Evolutionary conservation across 2,329 filamentous ascomycete genomes (phyloP).

Genomic region (Hypoxylon sp.): DNA sequence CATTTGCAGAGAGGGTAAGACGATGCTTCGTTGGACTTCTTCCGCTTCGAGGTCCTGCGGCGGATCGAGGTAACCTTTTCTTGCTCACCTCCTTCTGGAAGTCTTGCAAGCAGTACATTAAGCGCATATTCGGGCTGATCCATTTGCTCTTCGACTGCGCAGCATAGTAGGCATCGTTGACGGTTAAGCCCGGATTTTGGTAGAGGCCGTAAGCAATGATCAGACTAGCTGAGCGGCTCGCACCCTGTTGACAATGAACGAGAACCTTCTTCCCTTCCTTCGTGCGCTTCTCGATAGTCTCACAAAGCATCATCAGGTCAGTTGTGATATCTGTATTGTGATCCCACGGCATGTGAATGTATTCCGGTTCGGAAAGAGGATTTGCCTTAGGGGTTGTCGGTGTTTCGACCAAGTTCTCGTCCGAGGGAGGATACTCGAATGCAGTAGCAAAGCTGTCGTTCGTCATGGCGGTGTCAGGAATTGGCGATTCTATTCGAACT

Average conservation of each 20-base stretch:
- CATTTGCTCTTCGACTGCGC: constrained; percentile 86
- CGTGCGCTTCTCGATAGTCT: constrained; percentile 80
- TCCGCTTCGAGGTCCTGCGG: constrained; percentile 65
- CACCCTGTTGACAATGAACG: constrained; percentile 88
- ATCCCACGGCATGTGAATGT: constrained; percentile 90
- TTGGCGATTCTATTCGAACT: constrained; percentile 59
- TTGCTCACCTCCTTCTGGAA: constrained; percentile 76
- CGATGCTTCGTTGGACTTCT: constrained; percentile 73
- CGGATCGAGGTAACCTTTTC: constrained; percentile 63
- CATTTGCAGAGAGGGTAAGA: constrained; percentile 71
- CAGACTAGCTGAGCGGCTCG: constrained; percentile 85
- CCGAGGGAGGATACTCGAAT: constrained; percentile 68
- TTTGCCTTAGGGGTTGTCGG: constrained; percentile 72
- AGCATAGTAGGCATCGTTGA: constrained; percentile 86
- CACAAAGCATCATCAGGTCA: constrained; percentile 81
- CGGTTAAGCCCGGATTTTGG: constrained; percentile 80
- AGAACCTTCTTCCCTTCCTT: constrained; percentile 83
- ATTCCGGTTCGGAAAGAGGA: constrained; percentile 74
- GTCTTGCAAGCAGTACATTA: constrained; percentile 90
- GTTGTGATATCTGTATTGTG: constrained; percentile 89
- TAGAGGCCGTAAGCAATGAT: constrained; percentile 90
- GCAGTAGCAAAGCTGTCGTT: constrained; percentile 72
- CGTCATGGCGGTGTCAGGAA: constrained; percentile 71
- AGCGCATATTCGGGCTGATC: constrained; percentile 93
- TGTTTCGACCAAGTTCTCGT: constrained; percentile 59